A percentile compares a stretch with the other conserved stretches of the same genome.
Conservation (phyloP, 2,329 filamentous ascomycete species). For the Ophioceras dolichostomum region DNA sequence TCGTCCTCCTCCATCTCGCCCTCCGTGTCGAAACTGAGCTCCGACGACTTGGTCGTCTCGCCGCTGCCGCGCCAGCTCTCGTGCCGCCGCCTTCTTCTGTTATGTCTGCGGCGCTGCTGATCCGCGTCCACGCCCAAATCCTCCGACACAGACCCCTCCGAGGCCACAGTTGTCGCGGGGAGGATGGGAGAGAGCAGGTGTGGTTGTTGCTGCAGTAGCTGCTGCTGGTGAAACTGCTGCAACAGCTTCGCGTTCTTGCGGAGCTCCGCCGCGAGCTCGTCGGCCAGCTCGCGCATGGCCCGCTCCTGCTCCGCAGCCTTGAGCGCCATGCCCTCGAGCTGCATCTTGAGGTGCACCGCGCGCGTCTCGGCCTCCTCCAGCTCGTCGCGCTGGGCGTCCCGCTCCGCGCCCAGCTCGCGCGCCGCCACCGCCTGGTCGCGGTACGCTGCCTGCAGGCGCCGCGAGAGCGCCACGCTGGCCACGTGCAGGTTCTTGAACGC, state of each 20-base stretch:
- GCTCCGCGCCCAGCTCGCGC: constrained; percentile 38
- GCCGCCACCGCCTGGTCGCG: constrained; percentile 36
- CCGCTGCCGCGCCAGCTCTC: constrained; percentile 19
- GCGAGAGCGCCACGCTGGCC: constrained; percentile 42
- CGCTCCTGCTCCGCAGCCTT: constrained; percentile 41
- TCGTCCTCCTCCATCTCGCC: constrained; percentile 35
- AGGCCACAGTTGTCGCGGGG: constrained; percentile 11
- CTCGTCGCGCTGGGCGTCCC: constrained; percentile 41
- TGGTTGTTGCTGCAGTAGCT: too few relatives aligned
- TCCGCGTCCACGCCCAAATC: constrained; percentile 39
- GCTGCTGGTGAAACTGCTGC: constrained; percentile 10
- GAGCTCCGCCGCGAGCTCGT: constrained; percentile 33
- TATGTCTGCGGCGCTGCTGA: constrained; percentile 32
- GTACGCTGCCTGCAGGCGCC: constrained; percentile 46
- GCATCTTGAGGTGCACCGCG: constrained; percentile 40
- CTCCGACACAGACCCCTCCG: constrained; percentile 30
- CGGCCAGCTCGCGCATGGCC: constrained; percentile 28
- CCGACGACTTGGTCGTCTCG: constrained; percentile 29
- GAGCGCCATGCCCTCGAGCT: constrained; percentile 46
- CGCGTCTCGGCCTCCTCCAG: constrained; percentile 41
- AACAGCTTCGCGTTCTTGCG: constrained; percentile 21
- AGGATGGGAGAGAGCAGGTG: too few relatives aligned
- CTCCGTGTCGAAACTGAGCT: constrained; percentile 36
- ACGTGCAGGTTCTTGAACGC: constrained; percentile 49
- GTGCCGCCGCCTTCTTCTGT: constrained; percentile 27